Evolutionary conservation across 306 rosid species (phyloP).

Genomic region (Aeschynomene evenia): DNA sequence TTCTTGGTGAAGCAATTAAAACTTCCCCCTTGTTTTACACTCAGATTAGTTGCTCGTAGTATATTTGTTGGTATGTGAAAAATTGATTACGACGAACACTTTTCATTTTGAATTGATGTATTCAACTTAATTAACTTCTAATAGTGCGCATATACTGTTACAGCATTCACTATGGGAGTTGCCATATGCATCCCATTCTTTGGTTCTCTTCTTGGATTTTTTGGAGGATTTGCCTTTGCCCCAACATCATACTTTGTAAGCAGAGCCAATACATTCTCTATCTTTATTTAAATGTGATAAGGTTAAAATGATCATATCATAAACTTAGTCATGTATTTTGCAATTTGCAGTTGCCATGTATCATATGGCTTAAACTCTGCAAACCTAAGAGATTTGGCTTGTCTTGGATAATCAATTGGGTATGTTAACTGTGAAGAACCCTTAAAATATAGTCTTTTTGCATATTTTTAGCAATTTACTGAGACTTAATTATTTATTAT

Average conservation of each 20-base stretch:
- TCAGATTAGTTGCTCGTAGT: slow-evolving; percentile 61
- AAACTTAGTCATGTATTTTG: not conserved
- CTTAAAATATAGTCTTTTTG: not conserved
- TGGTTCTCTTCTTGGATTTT: slow-evolving; percentile 80
- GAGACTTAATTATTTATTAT: not conserved
- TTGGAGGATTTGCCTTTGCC: slow-evolving; percentile 89
- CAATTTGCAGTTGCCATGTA: slow-evolving; percentile 72
- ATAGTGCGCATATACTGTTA: not conserved
- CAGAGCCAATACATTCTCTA: not conserved
- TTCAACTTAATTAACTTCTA: not conserved
- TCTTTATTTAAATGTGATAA: not conserved
- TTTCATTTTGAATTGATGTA: not conserved
- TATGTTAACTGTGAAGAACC: slow-evolving; percentile 15
- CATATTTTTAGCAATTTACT: not conserved
- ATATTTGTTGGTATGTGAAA: slow-evolving; percentile 54
- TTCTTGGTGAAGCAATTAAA: slow-evolving; percentile 50
- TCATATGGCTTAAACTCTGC: slow-evolving; percentile 66
- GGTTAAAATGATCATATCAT: not conserved
- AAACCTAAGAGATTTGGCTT: slow-evolving; percentile 60
- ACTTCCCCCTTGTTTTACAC: slow-evolving; percentile 46
- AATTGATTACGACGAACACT: not conserved
- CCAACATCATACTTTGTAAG: slow-evolving; percentile 86
- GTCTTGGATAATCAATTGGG: slow-evolving; percentile 77
- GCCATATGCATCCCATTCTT: slow-evolving; percentile 78
- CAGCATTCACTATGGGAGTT: slow-evolving; percentile 61